Conservation (phyloP, 1,284 basidiomycete species). For the Irpex lacteus region DNA sequence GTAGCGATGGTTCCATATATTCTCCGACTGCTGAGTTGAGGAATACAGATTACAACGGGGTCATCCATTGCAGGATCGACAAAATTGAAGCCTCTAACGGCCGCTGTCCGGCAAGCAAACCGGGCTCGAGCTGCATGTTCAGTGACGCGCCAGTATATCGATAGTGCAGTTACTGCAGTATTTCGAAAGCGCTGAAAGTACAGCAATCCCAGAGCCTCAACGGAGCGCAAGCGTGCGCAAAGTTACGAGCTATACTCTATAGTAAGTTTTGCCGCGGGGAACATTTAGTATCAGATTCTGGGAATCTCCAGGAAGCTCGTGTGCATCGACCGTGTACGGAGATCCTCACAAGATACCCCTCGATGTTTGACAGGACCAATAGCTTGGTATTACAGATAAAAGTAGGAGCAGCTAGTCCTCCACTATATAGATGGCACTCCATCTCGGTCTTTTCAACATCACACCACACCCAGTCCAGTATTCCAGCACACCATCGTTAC, state of each 20-base stretch:
- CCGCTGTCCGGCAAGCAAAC: slow-evolving; percentile 12
- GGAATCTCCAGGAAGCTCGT: slow-evolving; percentile 9
- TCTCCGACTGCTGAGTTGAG: slow-evolving; percentile 1
- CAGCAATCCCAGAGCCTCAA: slow-evolving; percentile 2
- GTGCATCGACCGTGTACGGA: background rate
- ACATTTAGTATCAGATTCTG: slow-evolving; percentile 2
- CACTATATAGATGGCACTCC: background rate
- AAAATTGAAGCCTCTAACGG: slow-evolving; percentile 1
- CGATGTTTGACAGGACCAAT: slow-evolving; percentile 8
- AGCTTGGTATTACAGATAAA: slow-evolving; percentile 1
- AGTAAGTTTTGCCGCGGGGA: background rate
- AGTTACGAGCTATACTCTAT: slow-evolving; percentile 8
- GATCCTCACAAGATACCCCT: slow-evolving; percentile 10
- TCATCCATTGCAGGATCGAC: background rate
- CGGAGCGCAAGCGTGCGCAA: slow-evolving; percentile 17
- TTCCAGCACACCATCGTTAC: slow-evolving; percentile 4
- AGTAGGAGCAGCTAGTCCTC: background rate
- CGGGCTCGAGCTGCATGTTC: background rate
- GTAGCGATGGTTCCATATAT: background rate
- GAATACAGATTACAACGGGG: background rate
- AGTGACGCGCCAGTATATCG: slow-evolving; percentile 4
- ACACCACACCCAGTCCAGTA: slow-evolving; percentile 2
- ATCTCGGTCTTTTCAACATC: slow-evolving; percentile 1
- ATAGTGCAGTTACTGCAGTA: background rate
- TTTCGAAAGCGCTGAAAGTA: background rate